Evolutionary conservation across 768 basidiomycete genomes (phyloP).

Genomic region (Amylocystis lapponica): DNA sequence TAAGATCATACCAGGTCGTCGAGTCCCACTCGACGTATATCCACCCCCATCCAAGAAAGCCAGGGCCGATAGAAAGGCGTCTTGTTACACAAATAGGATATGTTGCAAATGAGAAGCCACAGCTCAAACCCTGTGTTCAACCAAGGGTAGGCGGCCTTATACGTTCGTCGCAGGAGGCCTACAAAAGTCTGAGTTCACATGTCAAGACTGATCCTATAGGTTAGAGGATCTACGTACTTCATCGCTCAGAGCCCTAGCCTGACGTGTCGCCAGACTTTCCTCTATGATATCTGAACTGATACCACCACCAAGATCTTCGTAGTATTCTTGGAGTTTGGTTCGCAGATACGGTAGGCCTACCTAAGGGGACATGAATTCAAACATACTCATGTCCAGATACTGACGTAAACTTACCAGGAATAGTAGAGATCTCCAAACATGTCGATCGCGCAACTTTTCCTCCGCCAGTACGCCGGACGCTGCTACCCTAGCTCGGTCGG

Average conservation of each 20-base stretch:
- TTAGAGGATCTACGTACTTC: constrained; percentile 37
- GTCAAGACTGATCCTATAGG: background rate
- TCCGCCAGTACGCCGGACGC: constrained; percentile 59
- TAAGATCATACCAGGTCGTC: constrained; percentile 73
- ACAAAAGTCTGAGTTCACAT: constrained; percentile 37
- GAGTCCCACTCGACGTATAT: constrained; percentile 69
- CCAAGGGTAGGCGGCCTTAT: constrained; percentile 79
- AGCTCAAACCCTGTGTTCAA: constrained; percentile 70
- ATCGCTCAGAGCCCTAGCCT: constrained; percentile 43
- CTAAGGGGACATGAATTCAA: constrained; percentile 33
- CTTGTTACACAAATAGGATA: constrained; percentile 86
- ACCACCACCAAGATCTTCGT: constrained; percentile 85
- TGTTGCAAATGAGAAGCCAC: constrained; percentile 79
- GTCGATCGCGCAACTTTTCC: constrained; percentile 59
- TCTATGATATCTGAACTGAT: constrained; percentile 59
- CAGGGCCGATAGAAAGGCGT: constrained; percentile 88
- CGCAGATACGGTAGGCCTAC: constrained; percentile 86
- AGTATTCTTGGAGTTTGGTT: constrained; percentile 87
- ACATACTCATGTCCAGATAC: background rate
- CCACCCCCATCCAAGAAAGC: constrained; percentile 80
- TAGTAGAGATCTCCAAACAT: constrained; percentile 72
- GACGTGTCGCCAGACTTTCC: constrained; percentile 41
- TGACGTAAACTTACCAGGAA: constrained; percentile 56
- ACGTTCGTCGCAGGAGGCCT: constrained; percentile 51
- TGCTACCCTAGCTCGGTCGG: constrained; percentile 59